A percentile compares a stretch with the other conserved stretches of the same genome.
phyloP scores from a whole-genome alignment of 2,329 filamentous ascomycete genomes.

The Sporothrix mexicana region DNA sequence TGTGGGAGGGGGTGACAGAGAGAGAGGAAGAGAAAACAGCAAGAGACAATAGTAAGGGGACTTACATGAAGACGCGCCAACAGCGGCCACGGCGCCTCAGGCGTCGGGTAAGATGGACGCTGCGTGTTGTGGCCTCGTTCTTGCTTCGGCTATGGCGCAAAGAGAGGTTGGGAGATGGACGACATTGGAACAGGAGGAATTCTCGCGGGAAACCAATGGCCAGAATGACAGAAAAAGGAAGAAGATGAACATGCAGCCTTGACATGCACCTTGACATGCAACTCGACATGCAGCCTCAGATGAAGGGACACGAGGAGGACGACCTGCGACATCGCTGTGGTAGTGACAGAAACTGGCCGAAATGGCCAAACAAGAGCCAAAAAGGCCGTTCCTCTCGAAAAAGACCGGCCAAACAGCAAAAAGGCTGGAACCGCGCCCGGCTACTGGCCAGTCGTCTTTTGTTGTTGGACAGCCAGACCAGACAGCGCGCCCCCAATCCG shows the following conservation, averaged over 20 bases:
- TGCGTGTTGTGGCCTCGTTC: background rate
- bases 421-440: background rate
- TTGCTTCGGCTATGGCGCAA: slow-evolving; percentile 18
- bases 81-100: slow-evolving; percentile 9
- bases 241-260: background rate
- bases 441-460: background rate
- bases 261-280: background rate
- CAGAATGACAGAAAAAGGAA: background rate
- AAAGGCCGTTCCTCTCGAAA: too few relatives aligned
- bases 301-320: background rate
- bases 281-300: too few relatives aligned
- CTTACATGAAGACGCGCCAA: slow-evolving; percentile 9
- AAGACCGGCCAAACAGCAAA: background rate
- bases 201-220: slow-evolving; percentile 4
- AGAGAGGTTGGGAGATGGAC: background rate
- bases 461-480: background rate
- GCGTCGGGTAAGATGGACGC: background rate
- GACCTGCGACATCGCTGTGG: slow-evolving; percentile 4
- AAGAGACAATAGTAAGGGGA: background rate
- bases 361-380: too few relatives aligned
- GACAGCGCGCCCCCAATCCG: background rate
- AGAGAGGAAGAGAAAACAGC: background rate
- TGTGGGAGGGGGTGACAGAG: background rate
- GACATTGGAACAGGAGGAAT: slow-evolving; percentile 10
- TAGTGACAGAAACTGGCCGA: too few relatives aligned